Conservation (phyloP, 441 rosid genomes). For the Jatropha podagrica region DNA sequence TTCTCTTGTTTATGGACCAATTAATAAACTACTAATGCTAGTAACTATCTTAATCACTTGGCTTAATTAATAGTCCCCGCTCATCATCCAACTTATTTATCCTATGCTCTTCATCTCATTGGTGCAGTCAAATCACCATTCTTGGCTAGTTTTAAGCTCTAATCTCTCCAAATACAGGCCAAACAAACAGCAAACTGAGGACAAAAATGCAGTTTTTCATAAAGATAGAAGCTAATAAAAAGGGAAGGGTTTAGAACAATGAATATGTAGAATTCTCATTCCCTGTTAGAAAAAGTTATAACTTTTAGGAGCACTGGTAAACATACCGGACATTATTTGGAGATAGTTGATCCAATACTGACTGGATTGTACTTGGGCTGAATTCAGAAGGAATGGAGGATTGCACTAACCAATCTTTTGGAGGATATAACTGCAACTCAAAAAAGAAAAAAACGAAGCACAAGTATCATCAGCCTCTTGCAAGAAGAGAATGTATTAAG, state of each 20-base stretch:
- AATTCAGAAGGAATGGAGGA: conserved; percentile 73
- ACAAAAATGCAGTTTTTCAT: neutral
- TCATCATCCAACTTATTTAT: no score
- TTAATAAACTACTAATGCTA: no score
- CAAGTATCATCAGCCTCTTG: no score
- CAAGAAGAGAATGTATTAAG: no score
- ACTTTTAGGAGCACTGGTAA: conserved; percentile 12
- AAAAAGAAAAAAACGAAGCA: neutral
- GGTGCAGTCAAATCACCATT: no score
- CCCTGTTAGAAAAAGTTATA: neutral
- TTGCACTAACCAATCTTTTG: conserved; percentile 80
- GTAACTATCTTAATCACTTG: no score
- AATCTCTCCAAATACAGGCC: neutral
- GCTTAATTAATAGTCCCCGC: no score
- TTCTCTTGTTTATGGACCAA: no score
- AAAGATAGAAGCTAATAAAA: neutral
- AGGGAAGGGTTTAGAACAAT: neutral
- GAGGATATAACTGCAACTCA: conserved; percentile 58
- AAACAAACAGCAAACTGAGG: neutral
- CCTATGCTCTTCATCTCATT: no score
- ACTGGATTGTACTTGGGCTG: conserved; percentile 51
- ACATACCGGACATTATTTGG: conserved; percentile 64
- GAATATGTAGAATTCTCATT: neutral
- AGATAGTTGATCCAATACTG: conserved; percentile 58
- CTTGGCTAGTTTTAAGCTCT: neutral